Evolutionary conservation across 2,329 filamentous ascomycete genomes (phyloP), one percentile per base, ranked within the genome.

Genomic region (Penicillium hordei): DNA sequence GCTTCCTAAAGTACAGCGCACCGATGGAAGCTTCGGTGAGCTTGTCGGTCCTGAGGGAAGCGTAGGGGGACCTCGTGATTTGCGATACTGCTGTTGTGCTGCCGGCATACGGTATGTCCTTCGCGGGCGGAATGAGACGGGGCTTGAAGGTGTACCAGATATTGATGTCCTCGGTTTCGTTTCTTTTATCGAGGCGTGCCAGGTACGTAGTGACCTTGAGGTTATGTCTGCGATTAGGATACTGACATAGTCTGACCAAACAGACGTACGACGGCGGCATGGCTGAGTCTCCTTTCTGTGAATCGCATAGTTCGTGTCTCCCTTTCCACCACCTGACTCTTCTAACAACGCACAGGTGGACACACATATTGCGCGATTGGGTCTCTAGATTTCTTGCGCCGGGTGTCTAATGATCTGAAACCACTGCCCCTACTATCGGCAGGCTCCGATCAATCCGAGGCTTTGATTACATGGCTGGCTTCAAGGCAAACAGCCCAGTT

Each of bases 11-110:
- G 76, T 97, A 73, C 94, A 99, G 78, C 84, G 92, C 27, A 75
- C 79, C 0, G 90, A 97, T 71, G 94, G 94, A 2, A 95, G 92
- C 67, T 97, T 99, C 72, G 94, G 93, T 0, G 93, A 99, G 75
- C 84, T 90, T 1, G 71, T 93, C 3, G 83, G 82, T 5, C 83
- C 85, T 5, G 80, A 71, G 64, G 83, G 80, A 13, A 76, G 76
- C 38, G 80, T 93, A n/a, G 84, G 87, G 36, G 93, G 93, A 0
- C 91, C 91, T 0, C 83, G 85, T 55, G 94, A 99, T 75, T 89
- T 92, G 77, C 83, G 94, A 55, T 93, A 93, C 71, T 94, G 91
- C 66, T 96, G 94, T 73, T 87, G 92, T 69, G 93, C 90, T 4
- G 85, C 89, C 19, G 87, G 87, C 9, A 87, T 96, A 33, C 82